A percentile compares a stretch with the other conserved stretches of the same genome.
Conservation (phyloP, 352 stramenopile genomes). For the Globisporangium okanoganense region DNA sequence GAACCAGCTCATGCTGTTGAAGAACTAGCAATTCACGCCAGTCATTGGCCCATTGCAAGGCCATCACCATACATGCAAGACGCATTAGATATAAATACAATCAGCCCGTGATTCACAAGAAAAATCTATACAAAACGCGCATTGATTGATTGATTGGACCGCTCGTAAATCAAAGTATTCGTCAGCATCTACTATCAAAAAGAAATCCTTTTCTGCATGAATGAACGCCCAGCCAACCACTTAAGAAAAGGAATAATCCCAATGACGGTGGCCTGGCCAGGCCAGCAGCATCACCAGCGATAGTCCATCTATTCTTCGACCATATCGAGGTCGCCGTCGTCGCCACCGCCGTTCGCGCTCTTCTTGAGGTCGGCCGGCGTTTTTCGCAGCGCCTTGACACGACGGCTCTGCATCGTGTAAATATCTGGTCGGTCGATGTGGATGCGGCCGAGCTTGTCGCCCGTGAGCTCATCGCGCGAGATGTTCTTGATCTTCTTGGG, state of each 20-base stretch:
- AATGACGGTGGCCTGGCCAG: neutral
- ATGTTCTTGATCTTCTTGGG: conserved; percentile 98
- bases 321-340: conserved; percentile 34
- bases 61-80: neutral
- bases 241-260: neutral
- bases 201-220: neutral
- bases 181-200: neutral
- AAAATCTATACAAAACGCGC: conserved; percentile 2
- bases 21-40: conserved; percentile 5
- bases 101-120: neutral
- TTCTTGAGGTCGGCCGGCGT: conserved; percentile 79
- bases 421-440: conserved; percentile 98
- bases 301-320: conserved; percentile 18
- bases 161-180: neutral
- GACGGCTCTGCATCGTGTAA: conserved; percentile 94
- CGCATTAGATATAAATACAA: neutral
- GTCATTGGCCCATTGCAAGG: neutral
- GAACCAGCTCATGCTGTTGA: conserved; percentile 31
- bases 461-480: conserved; percentile 95
- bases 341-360: conserved; percentile 22
- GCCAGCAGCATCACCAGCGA: too few species aligned
- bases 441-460: conserved; percentile 97
- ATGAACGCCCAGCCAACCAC: neutral
- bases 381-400: conserved; percentile 93
- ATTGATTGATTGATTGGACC: neutral